A percentile compares a stretch with the other conserved stretches of the same genome.
phyloP scores from a whole-genome alignment of 2,329 filamentous ascomycete genomes.

The Sporothrix euskadiensis region DNA sequence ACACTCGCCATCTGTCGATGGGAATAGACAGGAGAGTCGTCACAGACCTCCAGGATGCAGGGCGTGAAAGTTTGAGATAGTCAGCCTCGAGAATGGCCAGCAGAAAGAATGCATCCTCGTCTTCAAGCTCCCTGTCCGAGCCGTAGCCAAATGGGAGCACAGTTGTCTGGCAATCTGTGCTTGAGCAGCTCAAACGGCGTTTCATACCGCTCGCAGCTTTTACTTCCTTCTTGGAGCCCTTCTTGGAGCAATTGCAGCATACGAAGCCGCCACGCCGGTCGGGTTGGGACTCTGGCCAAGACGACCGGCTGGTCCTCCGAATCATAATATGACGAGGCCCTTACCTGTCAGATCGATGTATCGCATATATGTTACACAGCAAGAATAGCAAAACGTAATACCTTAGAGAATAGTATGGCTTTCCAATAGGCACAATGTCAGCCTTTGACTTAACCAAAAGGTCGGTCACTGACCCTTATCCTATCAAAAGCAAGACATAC shows the following conservation, averaged over 20 bases:
- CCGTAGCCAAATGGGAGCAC: background rate
- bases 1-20: no score
- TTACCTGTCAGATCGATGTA: background rate
- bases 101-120: background rate
- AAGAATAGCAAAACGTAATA: no score
- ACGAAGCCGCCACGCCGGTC: conserved; percentile 10
- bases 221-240: background rate
- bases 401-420: no score
- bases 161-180: background rate
- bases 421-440: no score
- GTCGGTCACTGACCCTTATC: background rate
- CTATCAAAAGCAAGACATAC: background rate
- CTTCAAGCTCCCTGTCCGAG: background rate
- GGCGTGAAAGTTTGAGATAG: background rate
- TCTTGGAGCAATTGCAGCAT: background rate
- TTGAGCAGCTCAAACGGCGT: background rate
- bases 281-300: background rate
- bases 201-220: background rate
- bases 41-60: background rate
- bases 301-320: conserved; percentile 3
- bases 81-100: background rate
- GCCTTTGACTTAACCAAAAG: background rate
- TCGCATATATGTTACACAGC: background rate
- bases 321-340: conserved; percentile 9
- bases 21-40: no score